Conservation (phyloP, 306 rosid genomes). For the Acmispon strigosus region DNA sequence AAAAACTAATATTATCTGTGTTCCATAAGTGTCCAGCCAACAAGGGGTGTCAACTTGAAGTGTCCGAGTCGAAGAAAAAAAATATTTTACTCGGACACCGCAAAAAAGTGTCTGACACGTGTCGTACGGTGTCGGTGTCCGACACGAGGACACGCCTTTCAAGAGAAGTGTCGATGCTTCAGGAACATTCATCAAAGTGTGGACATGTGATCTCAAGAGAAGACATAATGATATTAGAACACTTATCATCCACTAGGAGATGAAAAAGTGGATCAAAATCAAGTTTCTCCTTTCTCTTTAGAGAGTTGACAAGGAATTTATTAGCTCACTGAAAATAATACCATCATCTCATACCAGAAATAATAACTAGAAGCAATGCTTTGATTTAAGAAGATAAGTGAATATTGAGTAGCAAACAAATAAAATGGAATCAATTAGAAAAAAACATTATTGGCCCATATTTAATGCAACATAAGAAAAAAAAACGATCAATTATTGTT, state of each 20-base stretch:
- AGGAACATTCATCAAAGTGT: neutral
- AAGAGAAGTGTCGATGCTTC: too few species aligned
- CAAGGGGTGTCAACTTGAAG: too few species aligned
- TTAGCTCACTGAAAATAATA: neutral
- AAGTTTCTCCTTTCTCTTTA: neutral
- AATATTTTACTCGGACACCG: too few species aligned
- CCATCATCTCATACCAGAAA: neutral
- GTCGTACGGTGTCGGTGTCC: too few species aligned
- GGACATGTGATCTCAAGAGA: neutral
- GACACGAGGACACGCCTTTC: too few species aligned
- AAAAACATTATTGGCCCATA: neutral
- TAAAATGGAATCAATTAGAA: constrained; percentile 1
- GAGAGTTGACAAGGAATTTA: neutral
- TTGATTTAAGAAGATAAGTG: neutral
- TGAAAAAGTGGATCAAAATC: neutral
- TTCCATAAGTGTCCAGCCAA: too few species aligned
- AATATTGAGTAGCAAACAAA: neutral
- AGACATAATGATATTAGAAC: neutral
- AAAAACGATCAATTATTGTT: neutral
- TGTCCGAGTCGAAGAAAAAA: too few species aligned
- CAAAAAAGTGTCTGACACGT: too few species aligned
- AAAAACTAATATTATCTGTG: too few species aligned
- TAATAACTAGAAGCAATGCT: neutral
- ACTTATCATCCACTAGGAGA: neutral
- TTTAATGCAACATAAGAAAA: neutral